These are phyloP conservation scores for Rhododendron henanense DNA, from an alignment of 148 eudicot species.

Conservation along the genomic window DNA sequence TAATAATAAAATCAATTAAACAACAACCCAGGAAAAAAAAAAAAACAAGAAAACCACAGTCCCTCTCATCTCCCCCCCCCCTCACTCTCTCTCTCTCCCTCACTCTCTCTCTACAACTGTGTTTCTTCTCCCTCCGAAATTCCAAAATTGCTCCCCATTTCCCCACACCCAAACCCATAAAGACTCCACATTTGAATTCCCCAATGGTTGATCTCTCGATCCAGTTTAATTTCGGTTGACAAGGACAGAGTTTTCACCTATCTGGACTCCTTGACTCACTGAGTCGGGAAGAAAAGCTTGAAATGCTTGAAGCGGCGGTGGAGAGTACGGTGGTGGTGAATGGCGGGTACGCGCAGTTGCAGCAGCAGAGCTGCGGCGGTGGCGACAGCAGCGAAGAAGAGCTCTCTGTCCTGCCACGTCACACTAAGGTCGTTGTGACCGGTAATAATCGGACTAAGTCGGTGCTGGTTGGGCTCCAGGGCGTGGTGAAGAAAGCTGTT, in stretches of 20 bases:
- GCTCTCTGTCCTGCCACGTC: slow-evolving; percentile 63
- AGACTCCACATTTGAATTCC: slow-evolving; percentile 3
- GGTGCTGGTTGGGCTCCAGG: slow-evolving; percentile 71
- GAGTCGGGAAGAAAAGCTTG: background rate
- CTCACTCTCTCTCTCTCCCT: slow-evolving; percentile 4
- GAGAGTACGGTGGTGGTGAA: slow-evolving; percentile 28
- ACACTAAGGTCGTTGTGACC: slow-evolving; percentile 71
- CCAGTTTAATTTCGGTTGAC: slow-evolving; percentile 5
- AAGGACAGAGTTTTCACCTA: slow-evolving; percentile 1
- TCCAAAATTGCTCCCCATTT: slow-evolving; percentile 20
- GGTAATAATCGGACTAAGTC: slow-evolving; percentile 75
- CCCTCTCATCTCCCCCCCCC: slow-evolving; percentile 5
- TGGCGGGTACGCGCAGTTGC: slow-evolving; percentile 32
- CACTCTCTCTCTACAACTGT: slow-evolving; percentile 9
- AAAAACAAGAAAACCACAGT: slow-evolving; percentile 1
- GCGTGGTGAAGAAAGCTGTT: slow-evolving; percentile 75
- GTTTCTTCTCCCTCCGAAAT: slow-evolving; percentile 17
- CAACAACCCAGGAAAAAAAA: background rate
- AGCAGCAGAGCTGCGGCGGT: slow-evolving; percentile 27
- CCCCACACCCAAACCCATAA: slow-evolving; percentile 10
- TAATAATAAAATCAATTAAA: background rate
- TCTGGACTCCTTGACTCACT: background rate
- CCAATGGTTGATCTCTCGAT: slow-evolving; percentile 33
- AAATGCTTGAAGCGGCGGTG: slow-evolving; percentile 38
- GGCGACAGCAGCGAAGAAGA: slow-evolving; percentile 73